Conservation (phyloP, 768 basidiomycete species). For the Lentinula detonsa region DNA sequence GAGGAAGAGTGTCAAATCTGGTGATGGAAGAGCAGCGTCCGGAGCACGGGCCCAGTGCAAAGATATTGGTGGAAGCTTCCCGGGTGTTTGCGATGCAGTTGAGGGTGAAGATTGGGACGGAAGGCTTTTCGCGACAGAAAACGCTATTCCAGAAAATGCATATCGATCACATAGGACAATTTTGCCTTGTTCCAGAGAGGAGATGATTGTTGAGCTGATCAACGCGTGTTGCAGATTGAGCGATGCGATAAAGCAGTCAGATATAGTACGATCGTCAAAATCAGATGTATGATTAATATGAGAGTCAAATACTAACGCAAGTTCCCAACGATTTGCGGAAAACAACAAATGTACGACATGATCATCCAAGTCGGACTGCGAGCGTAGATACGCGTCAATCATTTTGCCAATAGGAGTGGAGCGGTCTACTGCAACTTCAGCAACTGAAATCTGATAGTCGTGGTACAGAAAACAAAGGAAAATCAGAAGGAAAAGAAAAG, state of each 20-base stretch:
- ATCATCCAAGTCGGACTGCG: constrained; percentile 84
- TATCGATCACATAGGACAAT: constrained; percentile 89
- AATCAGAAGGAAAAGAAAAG: not conserved
- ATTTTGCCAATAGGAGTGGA: constrained; percentile 87
- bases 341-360: constrained; percentile 90
- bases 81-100: not conserved
- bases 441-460: not conserved
- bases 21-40: constrained; percentile 82
- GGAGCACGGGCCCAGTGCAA: constrained; percentile 75
- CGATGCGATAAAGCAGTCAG: not conserved
- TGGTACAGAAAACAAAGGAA: not conserved
- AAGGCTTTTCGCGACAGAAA: constrained; percentile 66
- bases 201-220: not conserved
- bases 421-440: constrained; percentile 54
- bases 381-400: constrained; percentile 89
- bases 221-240: not conserved
- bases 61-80: not conserved
- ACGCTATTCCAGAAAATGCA: constrained; percentile 94
- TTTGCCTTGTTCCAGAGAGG: constrained; percentile 53
- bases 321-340: constrained; percentile 96
- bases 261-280: not conserved
- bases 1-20: constrained; percentile 86
- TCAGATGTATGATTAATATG: constrained; percentile 5
- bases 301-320: constrained; percentile 51
- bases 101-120: constrained; percentile 35